Evolutionary conservation across 176 grass and related monocot genomes (phyloP).

Genomic region (Poa annua): DNA sequence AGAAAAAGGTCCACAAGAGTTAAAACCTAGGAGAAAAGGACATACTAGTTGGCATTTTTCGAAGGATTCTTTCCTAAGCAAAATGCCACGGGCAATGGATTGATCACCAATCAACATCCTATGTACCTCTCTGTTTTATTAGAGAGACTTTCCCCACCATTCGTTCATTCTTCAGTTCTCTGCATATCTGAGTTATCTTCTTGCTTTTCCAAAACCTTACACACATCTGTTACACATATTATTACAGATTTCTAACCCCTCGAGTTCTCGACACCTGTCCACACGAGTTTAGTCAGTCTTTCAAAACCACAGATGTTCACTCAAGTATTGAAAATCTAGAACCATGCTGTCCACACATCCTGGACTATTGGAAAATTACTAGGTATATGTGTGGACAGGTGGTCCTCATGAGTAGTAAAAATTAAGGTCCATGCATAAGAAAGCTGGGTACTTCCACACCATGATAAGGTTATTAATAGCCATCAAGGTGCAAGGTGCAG

Average conservation of each 20-base stretch:
- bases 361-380: conserved; percentile 5
- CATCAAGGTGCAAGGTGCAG: conserved; percentile 43
- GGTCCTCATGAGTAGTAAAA: not conserved
- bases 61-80: conserved; percentile 9
- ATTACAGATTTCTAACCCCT: not conserved
- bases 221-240: not conserved
- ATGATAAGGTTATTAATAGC: not conserved
- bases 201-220: conserved; percentile 22
- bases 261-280: not conserved
- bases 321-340: too few species aligned
- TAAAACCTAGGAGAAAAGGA: conserved; percentile 6
- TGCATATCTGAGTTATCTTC: conserved; percentile 5
- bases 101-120: too few species aligned
- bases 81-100: conserved; percentile 25
- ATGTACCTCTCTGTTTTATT: not conserved
- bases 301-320: not conserved
- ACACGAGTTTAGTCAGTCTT: not conserved
- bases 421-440: not conserved
- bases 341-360: too few species aligned
- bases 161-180: conserved; percentile 6
- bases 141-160: conserved; percentile 29
- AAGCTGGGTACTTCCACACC: conserved; percentile 20
- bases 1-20: conserved; percentile 25
- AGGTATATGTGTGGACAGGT: conserved; percentile 29
- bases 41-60: conserved; percentile 3